Evolutionary conservation across 345 rosid genomes (phyloP).

Genomic region (Lumnitzera racemosa): DNA sequence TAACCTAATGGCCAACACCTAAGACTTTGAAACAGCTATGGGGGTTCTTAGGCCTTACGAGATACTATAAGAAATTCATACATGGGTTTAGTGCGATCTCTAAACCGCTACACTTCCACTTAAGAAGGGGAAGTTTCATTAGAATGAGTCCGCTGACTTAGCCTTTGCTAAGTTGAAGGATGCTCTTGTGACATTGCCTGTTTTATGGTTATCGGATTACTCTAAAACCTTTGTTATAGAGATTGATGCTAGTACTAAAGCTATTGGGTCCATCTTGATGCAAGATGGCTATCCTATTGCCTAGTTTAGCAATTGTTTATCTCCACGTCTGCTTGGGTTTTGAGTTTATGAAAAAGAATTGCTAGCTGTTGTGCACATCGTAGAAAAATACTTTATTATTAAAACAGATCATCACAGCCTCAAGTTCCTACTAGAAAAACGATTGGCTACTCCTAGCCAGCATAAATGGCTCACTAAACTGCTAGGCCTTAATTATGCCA

Average conservation of each 20-base stretch:
- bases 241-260: too few species aligned
- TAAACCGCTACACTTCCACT: too few species aligned
- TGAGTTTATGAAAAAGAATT: constrained; percentile 7
- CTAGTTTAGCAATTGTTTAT: not conserved
- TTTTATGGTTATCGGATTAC: too few species aligned
- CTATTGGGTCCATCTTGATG: not conserved
- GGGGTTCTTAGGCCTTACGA: too few species aligned
- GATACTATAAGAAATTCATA: too few species aligned
- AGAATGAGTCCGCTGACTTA: too few species aligned
- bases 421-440: not conserved
- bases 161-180: too few species aligned
- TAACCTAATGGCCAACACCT: not conserved
- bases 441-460: not conserved
- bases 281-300: constrained; percentile 1
- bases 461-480: constrained; percentile 5
- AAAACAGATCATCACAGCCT: constrained; percentile 4
- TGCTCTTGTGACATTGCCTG: too few species aligned
- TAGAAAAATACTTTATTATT: constrained; percentile 5
- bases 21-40: too few species aligned
- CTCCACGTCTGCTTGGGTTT: not conserved
- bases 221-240: too few species aligned
- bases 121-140: too few species aligned
- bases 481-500: constrained; percentile 1
- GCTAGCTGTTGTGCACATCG: constrained; percentile 1
- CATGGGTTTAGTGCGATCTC: too few species aligned